Percentiles rank a stretch among this genome's conserved stretches.
Conservation (phyloP, 2,329 filamentous ascomycete genomes). For the Aspergillus alliaceus region DNA sequence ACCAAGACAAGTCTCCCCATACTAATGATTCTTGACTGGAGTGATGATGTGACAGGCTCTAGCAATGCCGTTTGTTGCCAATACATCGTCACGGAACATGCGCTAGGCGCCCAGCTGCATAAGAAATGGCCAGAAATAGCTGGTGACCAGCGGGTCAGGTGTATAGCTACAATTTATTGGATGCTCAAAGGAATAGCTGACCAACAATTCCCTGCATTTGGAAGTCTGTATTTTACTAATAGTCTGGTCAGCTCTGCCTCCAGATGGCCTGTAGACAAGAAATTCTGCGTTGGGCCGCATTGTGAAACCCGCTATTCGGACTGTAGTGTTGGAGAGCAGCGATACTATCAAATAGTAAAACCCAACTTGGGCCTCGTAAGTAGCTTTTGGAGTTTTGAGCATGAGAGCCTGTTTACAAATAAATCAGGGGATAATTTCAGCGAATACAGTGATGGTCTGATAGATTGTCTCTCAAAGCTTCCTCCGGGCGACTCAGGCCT, state of each 20-base stretch:
- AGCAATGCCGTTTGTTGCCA: constrained; percentile 35
- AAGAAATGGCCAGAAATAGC: constrained; percentile 34
- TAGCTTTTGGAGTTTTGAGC: background rate
- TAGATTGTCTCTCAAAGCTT: constrained; percentile 41
- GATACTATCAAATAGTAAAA: constrained; percentile 31
- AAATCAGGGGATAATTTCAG: constrained; percentile 34
- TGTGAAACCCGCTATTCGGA: constrained; percentile 29
- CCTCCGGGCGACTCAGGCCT: constrained; percentile 21
- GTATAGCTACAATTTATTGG: constrained; percentile 13
- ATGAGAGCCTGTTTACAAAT: constrained; percentile 7
- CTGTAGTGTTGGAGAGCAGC: constrained; percentile 15
- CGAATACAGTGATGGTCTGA: constrained; percentile 37
- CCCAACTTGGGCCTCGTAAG: constrained; percentile 44
- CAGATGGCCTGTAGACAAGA: constrained; percentile 21
- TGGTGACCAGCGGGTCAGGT: constrained; percentile 27
- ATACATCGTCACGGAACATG: constrained; percentile 45
- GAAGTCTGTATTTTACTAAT: constrained; percentile 38
- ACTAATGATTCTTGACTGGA: constrained; percentile 46
- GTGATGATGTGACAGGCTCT: constrained; percentile 28
- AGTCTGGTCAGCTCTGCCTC: too few relatives aligned
- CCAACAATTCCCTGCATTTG: constrained; percentile 36
- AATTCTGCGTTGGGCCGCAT: constrained; percentile 34
- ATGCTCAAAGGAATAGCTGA: constrained; percentile 8
- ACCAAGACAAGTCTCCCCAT: constrained; percentile 42
- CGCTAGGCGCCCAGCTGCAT: constrained; percentile 31